Evolutionary conservation across 1,284 basidiomycete species (phyloP).

Genomic region (Leccinum subrobustum): DNA sequence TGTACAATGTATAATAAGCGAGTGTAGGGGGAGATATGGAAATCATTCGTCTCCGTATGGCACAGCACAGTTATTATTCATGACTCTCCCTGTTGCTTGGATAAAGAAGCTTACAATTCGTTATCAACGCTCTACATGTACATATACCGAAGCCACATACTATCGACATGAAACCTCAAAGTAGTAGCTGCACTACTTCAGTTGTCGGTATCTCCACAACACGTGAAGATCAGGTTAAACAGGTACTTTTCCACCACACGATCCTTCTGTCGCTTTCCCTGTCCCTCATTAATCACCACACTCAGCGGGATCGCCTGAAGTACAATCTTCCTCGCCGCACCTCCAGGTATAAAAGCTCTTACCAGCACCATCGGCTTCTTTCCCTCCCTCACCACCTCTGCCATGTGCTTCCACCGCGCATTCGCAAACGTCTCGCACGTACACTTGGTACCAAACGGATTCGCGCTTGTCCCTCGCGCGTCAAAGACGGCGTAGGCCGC

Average conservation of each 20-base stretch:
- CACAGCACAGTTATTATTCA: no score
- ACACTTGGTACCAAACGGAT: constrained; percentile 27
- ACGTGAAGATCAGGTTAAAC: constrained; percentile 28
- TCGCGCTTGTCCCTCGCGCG: constrained; percentile 18
- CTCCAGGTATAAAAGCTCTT: constrained; percentile 30
- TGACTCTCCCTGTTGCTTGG: no score
- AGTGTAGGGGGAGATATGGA: no score
- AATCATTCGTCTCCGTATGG: no score
- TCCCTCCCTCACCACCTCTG: constrained; percentile 17
- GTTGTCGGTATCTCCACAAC: constrained; percentile 17
- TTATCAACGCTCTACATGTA: no score
- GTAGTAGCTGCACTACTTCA: not conserved
- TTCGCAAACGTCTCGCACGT: constrained; percentile 24
- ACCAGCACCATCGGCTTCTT: constrained; percentile 22
- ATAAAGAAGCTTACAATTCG: no score
- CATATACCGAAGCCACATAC: no score
- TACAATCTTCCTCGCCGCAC: constrained; percentile 27
- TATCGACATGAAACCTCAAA: no score
- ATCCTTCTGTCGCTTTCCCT: constrained; percentile 1
- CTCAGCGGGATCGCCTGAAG: constrained; percentile 28
- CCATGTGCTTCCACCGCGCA: constrained; percentile 26
- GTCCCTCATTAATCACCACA: constrained; percentile 7
- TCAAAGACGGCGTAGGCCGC: constrained; percentile 20
- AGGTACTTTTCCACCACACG: constrained; percentile 13
- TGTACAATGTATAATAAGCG: not conserved